These are phyloP conservation scores for Trebouxia sp. DNA, from an alignment of 139 green algal species.

Conservation along the genomic window DNA sequence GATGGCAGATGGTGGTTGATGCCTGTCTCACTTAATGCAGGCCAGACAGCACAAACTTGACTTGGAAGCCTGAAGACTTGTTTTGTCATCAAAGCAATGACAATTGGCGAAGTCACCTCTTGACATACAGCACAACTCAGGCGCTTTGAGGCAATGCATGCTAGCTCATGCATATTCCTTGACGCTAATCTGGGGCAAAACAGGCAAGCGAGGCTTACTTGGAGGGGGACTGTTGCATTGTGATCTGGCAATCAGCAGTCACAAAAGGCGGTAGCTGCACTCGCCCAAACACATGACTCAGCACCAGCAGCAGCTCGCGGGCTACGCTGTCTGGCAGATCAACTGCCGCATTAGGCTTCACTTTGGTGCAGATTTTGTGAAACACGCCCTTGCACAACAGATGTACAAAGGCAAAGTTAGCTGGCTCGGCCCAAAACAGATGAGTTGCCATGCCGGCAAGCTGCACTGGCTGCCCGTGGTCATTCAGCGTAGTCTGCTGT, in stretches of 20 bases:
- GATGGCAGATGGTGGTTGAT: too few relatives aligned
- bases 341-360: not conserved
- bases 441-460: slow-evolving; percentile 51
- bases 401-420: slow-evolving; percentile 45
- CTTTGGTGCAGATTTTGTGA: slow-evolving; percentile 28
- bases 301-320: slow-evolving; percentile 38
- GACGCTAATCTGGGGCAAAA: too few relatives aligned
- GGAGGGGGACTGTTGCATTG: not conserved
- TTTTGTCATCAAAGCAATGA: too few relatives aligned
- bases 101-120: too few relatives aligned
- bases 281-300: slow-evolving; percentile 41
- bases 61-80: too few relatives aligned
- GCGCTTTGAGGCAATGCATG: too few relatives aligned
- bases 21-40: too few relatives aligned
- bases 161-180: too few relatives aligned
- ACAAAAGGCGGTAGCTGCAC: slow-evolving; percentile 28
- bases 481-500: slow-evolving; percentile 31
- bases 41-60: too few relatives aligned
- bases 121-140: too few relatives aligned
- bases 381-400: slow-evolving; percentile 42
- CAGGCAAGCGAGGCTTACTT: not conserved
- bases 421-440: slow-evolving; percentile 55
- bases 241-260: not conserved
- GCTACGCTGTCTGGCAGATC: slow-evolving; percentile 27
- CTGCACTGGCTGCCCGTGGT: slow-evolving; percentile 26